These are phyloP conservation scores for Blastomyces gilchristii DNA, from an alignment of 2,329 filamentous ascomycete genomes.

Conservation along the genomic window DNA sequence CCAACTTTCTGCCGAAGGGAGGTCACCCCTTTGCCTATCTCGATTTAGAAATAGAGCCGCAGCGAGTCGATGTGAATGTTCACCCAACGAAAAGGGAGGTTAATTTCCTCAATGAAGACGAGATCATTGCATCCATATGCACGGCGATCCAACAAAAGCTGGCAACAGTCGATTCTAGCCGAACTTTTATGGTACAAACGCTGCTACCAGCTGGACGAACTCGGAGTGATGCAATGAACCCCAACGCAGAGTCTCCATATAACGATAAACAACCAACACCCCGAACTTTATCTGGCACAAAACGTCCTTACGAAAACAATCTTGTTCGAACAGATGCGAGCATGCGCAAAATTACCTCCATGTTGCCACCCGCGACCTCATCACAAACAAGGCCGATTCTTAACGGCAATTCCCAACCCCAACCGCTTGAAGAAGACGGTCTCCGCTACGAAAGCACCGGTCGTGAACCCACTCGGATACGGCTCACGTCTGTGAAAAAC, in stretches of 20 bases:
- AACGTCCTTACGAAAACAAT: slow-evolving; percentile 68
- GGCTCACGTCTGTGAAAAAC: slow-evolving; percentile 73
- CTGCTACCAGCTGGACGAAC: slow-evolving; percentile 57
- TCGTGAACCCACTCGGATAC: slow-evolving; percentile 58
- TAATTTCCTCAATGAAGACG: slow-evolving; percentile 94
- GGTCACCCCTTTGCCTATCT: slow-evolving; percentile 92
- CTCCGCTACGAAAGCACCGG: slow-evolving; percentile 63
- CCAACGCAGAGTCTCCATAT: slow-evolving; percentile 12
- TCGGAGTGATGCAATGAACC: slow-evolving; percentile 19
- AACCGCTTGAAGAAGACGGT: slow-evolving; percentile 34
- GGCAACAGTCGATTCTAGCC: slow-evolving; percentile 80
- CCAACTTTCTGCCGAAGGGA: slow-evolving; percentile 78
- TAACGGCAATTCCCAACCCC: slow-evolving; percentile 27
- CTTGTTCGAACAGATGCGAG: slow-evolving; percentile 83
- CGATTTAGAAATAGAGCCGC: slow-evolving; percentile 83
- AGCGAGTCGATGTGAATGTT: slow-evolving; percentile 90
- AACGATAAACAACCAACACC: slow-evolving; percentile 29
- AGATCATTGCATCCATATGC: slow-evolving; percentile 82
- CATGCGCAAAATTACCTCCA: slow-evolving; percentile 88
- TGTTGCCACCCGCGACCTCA: slow-evolving; percentile 58
- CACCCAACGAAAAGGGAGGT: slow-evolving; percentile 96
- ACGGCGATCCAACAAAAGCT: slow-evolving; percentile 66
- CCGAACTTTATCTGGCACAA: slow-evolving; percentile 29
- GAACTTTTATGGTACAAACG: slow-evolving; percentile 89
- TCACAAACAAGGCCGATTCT: slow-evolving; percentile 21